These are phyloP conservation scores for Stenocarpella maydis DNA, from an alignment of 2,329 filamentous ascomycete genomes.

Conservation along the genomic window DNA sequence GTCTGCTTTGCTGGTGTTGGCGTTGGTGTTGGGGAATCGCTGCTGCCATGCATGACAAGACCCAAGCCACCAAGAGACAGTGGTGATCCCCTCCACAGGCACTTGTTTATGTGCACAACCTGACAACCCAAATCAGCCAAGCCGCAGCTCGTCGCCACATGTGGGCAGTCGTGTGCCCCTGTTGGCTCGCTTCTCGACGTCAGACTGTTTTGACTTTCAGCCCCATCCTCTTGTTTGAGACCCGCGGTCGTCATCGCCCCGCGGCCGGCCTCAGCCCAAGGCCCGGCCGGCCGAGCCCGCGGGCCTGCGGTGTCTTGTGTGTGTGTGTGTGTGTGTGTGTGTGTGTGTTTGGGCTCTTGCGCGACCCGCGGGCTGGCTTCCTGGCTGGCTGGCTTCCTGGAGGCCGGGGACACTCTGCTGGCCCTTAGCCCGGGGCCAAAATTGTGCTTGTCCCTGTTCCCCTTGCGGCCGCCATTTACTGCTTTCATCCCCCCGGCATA, in stretches of 20 bases:
- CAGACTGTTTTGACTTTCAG: background rate
- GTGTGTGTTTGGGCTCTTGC: background rate
- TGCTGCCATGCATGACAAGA: background rate
- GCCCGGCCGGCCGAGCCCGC: slow-evolving; percentile 9
- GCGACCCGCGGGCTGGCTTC: background rate
- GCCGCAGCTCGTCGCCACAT: background rate
- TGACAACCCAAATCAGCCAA: background rate
- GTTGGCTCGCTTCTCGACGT: background rate
- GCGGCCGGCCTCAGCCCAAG: slow-evolving; percentile 14
- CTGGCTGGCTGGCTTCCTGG: background rate
- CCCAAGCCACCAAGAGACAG: slow-evolving; percentile 1
- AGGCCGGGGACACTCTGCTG: background rate
- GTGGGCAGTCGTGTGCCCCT: background rate
- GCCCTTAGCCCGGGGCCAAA: background rate
- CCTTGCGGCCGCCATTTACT: no score
- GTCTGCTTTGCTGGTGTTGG: background rate
- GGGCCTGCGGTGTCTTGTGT: background rate
- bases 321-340: no score
- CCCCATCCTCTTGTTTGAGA: background rate
- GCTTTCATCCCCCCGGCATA: background rate
- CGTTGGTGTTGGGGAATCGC: background rate
- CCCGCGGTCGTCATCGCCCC: background rate
- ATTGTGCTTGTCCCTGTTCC: background rate
- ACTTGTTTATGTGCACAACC: background rate
- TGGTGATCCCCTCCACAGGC: background rate